Evolutionary conservation across 2,329 filamentous ascomycete genomes (phyloP).

Genomic region (Didymella segeticola): DNA sequence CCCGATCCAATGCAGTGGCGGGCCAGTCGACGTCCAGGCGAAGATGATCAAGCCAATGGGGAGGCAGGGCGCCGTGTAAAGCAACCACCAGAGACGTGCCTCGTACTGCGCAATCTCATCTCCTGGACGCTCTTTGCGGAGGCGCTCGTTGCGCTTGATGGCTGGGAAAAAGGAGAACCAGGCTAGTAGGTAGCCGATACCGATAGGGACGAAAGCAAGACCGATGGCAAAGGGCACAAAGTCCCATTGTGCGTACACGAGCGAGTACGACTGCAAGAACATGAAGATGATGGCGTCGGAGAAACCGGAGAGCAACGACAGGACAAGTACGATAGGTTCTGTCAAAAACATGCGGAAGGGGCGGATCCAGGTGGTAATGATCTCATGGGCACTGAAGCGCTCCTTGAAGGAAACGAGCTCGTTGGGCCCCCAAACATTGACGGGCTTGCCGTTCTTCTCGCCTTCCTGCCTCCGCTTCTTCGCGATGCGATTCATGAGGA

Average conservation of each 20-base stretch:
- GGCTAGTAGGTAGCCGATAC: slow-evolving; percentile 69
- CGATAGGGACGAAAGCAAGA: slow-evolving; percentile 65
- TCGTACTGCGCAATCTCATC: slow-evolving; percentile 46
- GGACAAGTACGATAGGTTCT: slow-evolving; percentile 74
- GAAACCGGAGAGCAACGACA: slow-evolving; percentile 77
- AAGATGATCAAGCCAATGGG: slow-evolving; percentile 76
- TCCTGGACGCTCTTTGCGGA: slow-evolving; percentile 37
- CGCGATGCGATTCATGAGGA: slow-evolving; percentile 80
- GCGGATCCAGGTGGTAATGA: slow-evolving; percentile 58
- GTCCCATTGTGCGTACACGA: slow-evolving; percentile 72
- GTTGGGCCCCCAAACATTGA: slow-evolving; percentile 75
- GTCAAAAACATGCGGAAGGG: slow-evolving; percentile 78
- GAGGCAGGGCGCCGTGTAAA: slow-evolving; percentile 67
- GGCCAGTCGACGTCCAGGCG: slow-evolving; percentile 72
- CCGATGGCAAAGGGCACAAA: slow-evolving; percentile 66
- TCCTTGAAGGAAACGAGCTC: slow-evolving; percentile 62
- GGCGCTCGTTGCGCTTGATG: slow-evolving; percentile 50
- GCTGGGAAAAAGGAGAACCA: slow-evolving; percentile 67
- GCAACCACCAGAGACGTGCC: slow-evolving; percentile 69
- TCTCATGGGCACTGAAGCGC: slow-evolving; percentile 48
- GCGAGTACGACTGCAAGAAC: slow-evolving; percentile 73
- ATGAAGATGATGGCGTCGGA: slow-evolving; percentile 81
- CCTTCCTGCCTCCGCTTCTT: slow-evolving; percentile 73
- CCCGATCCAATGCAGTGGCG: slow-evolving; percentile 71
- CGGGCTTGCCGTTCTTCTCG: slow-evolving; percentile 63